These are phyloP conservation scores for Diutina neorugosa DNA, from an alignment of 1,139 yeast species.

Conservation along the genomic window DNA sequence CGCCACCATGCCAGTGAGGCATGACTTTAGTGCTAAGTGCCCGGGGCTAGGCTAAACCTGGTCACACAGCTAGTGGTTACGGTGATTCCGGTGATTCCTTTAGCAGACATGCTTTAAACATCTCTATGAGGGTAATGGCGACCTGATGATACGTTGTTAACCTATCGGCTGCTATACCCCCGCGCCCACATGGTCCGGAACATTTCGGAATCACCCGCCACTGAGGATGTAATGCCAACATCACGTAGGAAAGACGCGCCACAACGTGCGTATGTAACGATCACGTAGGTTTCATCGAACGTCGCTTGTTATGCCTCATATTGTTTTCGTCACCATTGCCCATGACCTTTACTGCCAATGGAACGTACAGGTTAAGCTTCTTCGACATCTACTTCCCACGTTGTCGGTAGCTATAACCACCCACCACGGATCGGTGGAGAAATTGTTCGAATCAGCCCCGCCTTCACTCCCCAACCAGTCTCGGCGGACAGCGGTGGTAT, in stretches of 20 bases:
- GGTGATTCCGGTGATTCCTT: background rate
- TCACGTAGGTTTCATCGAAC: background rate
- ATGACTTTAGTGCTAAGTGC: background rate
- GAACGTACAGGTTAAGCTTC: background rate
- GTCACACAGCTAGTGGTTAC: background rate
- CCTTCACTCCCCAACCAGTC: background rate
- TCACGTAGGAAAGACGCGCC: background rate
- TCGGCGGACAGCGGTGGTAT: slow-evolving; percentile 9
- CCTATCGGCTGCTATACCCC: background rate
- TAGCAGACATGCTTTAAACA: background rate
- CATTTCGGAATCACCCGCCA: background rate
- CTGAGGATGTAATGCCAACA: background rate
- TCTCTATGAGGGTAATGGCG: background rate
- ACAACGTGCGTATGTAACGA: background rate
- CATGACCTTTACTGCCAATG: background rate
- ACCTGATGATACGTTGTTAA: background rate
- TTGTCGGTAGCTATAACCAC: background rate
- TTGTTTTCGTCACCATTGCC: slow-evolving; percentile 5
- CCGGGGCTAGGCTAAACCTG: background rate
- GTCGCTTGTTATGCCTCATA: background rate
- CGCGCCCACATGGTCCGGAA: background rate
- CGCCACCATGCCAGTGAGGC: background rate
- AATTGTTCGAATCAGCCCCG: background rate
- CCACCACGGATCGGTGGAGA: background rate
- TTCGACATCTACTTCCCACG: background rate